These are phyloP conservation scores for Colletotrichum neosansevieriae DNA, from an alignment of 2,329 filamentous ascomycete genomes.

Conservation along the genomic window DNA sequence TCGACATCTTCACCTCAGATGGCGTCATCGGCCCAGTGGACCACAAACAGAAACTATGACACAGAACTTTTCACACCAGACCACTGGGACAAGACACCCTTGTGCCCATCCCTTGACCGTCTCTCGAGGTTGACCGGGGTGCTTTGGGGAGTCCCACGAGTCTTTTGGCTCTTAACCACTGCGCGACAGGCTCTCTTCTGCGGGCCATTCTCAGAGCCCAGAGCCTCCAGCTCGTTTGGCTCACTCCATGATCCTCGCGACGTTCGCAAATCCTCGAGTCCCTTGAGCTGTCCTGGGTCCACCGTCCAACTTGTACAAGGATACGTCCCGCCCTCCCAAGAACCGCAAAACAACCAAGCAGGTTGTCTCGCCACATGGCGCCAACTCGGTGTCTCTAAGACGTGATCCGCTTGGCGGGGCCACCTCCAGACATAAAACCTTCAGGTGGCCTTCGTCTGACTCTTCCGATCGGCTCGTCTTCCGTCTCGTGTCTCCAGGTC, in stretches of 20 bases:
- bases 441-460: conserved; percentile 8
- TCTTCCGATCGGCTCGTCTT: conserved; percentile 10
- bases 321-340: conserved; percentile 12
- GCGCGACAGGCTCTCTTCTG: background rate
- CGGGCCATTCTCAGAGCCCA: conserved; percentile 10
- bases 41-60: conserved; percentile 40
- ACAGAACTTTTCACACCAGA: conserved; percentile 27
- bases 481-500: conserved; percentile 10
- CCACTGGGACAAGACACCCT: conserved; percentile 28
- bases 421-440: conserved; percentile 34
- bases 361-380: conserved; percentile 38
- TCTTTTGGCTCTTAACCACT: conserved; percentile 13
- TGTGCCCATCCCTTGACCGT: conserved; percentile 2
- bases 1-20: conserved; percentile 39
- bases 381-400: conserved; percentile 32
- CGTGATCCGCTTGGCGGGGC: conserved; percentile 39
- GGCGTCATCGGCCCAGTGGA: conserved; percentile 39
- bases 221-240: background rate
- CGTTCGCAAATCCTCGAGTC: background rate
- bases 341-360: background rate
- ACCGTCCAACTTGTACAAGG: background rate
- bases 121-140: background rate
- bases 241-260: background rate
- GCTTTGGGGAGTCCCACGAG: conserved; percentile 4
- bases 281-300: conserved; percentile 2